Evolutionary conservation across 192 early-diverging fungal species (phyloP).

Genomic region (Dissophora globulifera): DNA sequence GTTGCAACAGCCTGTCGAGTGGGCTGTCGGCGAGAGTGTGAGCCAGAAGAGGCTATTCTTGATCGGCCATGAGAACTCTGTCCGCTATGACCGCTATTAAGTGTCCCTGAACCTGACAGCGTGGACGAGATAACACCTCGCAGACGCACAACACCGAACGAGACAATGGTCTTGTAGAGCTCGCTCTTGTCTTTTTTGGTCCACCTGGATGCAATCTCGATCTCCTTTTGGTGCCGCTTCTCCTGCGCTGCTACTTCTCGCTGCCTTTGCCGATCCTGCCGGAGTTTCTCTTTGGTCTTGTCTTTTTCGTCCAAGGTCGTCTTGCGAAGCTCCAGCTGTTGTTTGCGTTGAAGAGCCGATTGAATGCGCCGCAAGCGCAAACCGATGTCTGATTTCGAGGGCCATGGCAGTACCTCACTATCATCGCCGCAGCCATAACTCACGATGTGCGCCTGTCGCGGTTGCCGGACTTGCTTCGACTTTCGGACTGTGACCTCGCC

Average conservation of each 20-base stretch:
- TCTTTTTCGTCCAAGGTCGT: constrained; percentile 53
- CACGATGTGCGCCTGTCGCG: constrained; percentile 9
- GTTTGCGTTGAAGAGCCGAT: constrained; percentile 62
- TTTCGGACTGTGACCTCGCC: not conserved
- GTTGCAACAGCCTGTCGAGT: constrained; percentile 63
- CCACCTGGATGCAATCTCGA: constrained; percentile 60
- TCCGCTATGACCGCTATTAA: constrained; percentile 63
- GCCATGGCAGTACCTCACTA: constrained; percentile 61
- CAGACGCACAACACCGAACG: constrained; percentile 63
- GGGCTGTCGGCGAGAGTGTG: not conserved
- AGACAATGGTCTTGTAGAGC: constrained; percentile 62
- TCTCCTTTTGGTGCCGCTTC: constrained; percentile 48
- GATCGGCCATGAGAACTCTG: constrained; percentile 75
- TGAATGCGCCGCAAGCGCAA: constrained; percentile 66
- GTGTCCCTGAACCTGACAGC: constrained; percentile 13
- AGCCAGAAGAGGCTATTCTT: constrained; percentile 57
- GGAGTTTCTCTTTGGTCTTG: constrained; percentile 45
- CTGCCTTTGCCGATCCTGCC: constrained; percentile 52
- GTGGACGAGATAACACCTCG: constrained; percentile 12
- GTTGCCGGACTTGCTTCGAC: constrained; percentile 5
- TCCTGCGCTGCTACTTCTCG: constrained; percentile 54
- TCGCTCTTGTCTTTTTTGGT: constrained; percentile 63
- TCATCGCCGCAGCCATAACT: constrained; percentile 8
- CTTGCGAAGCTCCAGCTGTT: constrained; percentile 55
- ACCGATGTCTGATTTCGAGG: constrained; percentile 70